phyloP scores from a whole-genome alignment of 345 rosid genomes.

The Eucalyptus regnans region DNA sequence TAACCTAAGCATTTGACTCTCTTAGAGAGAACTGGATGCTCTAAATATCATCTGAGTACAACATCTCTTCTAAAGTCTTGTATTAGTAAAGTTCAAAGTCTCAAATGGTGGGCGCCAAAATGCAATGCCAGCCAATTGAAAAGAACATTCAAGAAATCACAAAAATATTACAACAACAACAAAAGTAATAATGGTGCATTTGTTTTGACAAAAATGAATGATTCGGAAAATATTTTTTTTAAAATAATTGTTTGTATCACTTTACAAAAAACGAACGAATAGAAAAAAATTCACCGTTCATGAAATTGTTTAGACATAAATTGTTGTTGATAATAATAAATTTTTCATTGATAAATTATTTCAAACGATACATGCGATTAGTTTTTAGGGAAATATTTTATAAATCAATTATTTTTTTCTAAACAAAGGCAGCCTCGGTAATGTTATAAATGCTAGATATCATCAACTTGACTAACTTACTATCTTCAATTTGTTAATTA shows the following conservation, averaged over 20 bases:
- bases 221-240: not conserved
- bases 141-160: not conserved
- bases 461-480: not conserved
- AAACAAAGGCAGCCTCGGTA: not conserved
- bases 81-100: not conserved
- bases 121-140: not conserved
- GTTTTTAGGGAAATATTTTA: not conserved
- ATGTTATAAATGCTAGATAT: not conserved
- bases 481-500: not conserved
- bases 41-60: not conserved
- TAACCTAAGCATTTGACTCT: not conserved
- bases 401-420: not conserved
- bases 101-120: not conserved
- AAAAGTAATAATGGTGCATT: not conserved
- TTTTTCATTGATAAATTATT: not conserved
- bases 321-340: fast-evolving
- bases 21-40: not conserved
- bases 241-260: fast-evolving
- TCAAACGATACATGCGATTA: fast-evolving
- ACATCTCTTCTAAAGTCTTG: not conserved
- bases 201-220: not conserved
- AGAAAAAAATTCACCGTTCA: not conserved
- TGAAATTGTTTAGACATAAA: not conserved
- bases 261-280: fast-evolving
- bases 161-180: not conserved